Evolutionary conservation across 495 filamentous ascomycete species (phyloP).

Genomic region (Oidiodendron maius): DNA sequence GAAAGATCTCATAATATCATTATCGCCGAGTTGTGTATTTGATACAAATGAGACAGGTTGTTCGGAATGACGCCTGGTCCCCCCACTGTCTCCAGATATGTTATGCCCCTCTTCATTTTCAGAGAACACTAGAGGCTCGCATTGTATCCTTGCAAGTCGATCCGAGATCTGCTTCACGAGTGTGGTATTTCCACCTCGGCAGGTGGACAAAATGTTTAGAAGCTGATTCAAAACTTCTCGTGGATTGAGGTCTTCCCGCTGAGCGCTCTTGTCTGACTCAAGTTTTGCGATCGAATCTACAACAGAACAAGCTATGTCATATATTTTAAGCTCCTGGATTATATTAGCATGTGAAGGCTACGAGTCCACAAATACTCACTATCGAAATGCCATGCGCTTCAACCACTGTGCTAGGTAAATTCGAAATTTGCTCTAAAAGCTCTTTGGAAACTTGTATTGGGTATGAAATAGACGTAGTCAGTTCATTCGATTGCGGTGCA

Average conservation of each 20-base stretch:
- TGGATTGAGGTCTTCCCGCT: constrained; percentile 21
- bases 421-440: constrained; percentile 32
- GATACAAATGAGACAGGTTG: too few species aligned
- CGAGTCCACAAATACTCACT: too few species aligned
- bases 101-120: too few species aligned
- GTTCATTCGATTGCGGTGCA: not conserved
- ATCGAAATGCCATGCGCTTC: constrained; percentile 33
- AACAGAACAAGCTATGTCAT: constrained; percentile 40
- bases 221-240: constrained; percentile 28
- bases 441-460: constrained; percentile 37
- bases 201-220: constrained; percentile 29
- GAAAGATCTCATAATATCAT: too few species aligned
- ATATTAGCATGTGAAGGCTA: constrained; percentile 3
- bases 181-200: constrained; percentile 28
- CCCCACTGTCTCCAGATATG: too few species aligned
- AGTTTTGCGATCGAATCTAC: constrained; percentile 34
- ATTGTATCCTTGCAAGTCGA: too few species aligned
- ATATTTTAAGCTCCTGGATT: constrained; percentile 37
- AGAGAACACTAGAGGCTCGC: too few species aligned
- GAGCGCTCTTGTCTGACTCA: constrained; percentile 7
- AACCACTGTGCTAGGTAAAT: constrained; percentile 30
- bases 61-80: too few species aligned
- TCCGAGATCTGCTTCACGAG: too few species aligned
- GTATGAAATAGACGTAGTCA: constrained; percentile 25
- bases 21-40: too few species aligned